Evolutionary conservation across 257 asterid species (phyloP).

Genomic region (Scutellaria minor): DNA sequence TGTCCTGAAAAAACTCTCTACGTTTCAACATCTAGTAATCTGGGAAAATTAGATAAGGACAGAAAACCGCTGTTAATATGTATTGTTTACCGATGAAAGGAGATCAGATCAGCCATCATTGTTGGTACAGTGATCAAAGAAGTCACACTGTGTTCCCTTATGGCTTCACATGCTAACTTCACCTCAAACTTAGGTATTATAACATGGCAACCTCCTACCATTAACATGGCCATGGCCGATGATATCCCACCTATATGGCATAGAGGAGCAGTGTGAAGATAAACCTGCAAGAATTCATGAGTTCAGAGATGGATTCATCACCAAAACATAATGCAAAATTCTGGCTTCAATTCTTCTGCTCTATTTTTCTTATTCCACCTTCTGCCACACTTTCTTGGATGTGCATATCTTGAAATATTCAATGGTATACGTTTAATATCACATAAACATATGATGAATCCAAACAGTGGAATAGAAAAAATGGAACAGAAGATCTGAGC

Average conservation of each 20-base stretch:
- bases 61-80: neutral
- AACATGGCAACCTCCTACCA: slow-evolving; percentile 87
- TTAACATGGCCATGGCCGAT: slow-evolving; percentile 85
- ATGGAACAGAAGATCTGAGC: neutral
- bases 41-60: neutral
- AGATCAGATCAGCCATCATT: slow-evolving; percentile 86
- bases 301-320: too few relatives aligned
- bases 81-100: slow-evolving; percentile 49
- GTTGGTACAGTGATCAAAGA: slow-evolving; percentile 87
- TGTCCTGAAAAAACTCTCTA: slow-evolving; percentile 42
- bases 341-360: too few relatives aligned
- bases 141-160: slow-evolving; percentile 63
- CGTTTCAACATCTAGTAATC: neutral
- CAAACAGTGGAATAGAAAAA: neutral
- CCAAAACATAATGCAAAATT: too few relatives aligned
- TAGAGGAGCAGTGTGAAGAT: slow-evolving; percentile 82
- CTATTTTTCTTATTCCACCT: too few relatives aligned
- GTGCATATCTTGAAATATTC: too few relatives aligned
- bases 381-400: too few relatives aligned
- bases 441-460: neutral
- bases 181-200: slow-evolving; percentile 79
- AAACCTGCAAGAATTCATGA: slow-evolving; percentile 51
- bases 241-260: slow-evolving; percentile 98
- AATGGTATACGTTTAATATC: too few relatives aligned
- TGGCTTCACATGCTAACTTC: slow-evolving; percentile 58